Conservation (phyloP, 2,329 filamentous ascomycete genomes). For the Pestalotiopsis sp. region DNA sequence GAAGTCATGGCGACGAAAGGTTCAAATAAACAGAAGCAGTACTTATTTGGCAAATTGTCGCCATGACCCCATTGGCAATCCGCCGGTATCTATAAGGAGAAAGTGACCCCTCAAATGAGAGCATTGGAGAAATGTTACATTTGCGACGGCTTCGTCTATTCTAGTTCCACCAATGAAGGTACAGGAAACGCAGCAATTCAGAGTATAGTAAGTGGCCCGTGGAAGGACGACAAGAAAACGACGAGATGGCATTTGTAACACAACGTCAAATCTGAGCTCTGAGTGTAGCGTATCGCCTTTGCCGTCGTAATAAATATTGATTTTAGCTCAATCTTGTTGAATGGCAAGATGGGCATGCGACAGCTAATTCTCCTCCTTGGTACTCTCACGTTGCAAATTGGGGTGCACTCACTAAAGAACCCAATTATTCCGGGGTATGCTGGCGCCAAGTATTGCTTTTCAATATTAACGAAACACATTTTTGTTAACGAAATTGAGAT, state of each 20-base stretch:
- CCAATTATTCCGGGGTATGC: not conserved
- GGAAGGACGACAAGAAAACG: not conserved
- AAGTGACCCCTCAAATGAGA: not conserved
- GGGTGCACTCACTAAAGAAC: not conserved
- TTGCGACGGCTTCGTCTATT: not conserved
- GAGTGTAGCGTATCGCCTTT: not conserved
- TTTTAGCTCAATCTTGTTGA: not conserved
- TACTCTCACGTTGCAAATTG: not conserved
- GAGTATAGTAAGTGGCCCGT: not conserved
- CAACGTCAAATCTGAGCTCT: not conserved
- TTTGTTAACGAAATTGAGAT: not conserved
- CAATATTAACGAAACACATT: not conserved
- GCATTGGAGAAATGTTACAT: not conserved
- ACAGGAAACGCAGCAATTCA: not conserved
- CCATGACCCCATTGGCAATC: not conserved
- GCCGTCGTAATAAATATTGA: too few relatives aligned
- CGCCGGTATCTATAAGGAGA: not conserved
- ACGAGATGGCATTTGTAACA: not conserved
- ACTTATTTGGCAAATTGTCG: not conserved
- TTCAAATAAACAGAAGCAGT: not conserved
- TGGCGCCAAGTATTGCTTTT: not conserved
- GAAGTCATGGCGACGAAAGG: too few relatives aligned
- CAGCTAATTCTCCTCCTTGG: not conserved
- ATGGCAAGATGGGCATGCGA: not conserved
- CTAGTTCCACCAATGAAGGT: not conserved